These are phyloP conservation scores for Misopates orontium DNA, from an alignment of 257 asterid species.

Conservation along the genomic window DNA sequence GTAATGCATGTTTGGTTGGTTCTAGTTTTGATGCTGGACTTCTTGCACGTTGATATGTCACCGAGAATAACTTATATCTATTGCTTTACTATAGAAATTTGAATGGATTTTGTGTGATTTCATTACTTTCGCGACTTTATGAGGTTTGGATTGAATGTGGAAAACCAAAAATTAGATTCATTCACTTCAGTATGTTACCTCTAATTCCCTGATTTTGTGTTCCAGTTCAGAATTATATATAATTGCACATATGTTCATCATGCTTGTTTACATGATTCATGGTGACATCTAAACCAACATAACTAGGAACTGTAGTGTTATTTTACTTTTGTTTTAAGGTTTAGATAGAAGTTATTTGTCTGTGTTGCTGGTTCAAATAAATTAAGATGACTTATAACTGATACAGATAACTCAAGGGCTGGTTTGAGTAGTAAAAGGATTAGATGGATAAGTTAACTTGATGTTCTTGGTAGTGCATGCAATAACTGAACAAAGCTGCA, in stretches of 20 bases:
- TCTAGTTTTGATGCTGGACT: not conserved
- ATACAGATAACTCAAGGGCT: not conserved
- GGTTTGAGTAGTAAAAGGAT: not conserved
- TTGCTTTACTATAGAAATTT: not conserved
- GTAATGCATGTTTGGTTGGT: slow-evolving; percentile 5
- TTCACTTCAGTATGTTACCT: too few relatives aligned
- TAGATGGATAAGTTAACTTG: not conserved
- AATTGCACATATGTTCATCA: too few relatives aligned
- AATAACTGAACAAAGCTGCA: too few relatives aligned
- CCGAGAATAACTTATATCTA: not conserved
- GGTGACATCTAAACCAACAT: too few relatives aligned
- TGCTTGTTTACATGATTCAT: too few relatives aligned
- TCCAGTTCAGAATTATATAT: too few relatives aligned
- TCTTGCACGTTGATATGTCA: slow-evolving; percentile 2
- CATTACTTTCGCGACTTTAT: not conserved
- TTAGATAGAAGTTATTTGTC: not conserved
- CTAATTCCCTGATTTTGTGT: too few relatives aligned
- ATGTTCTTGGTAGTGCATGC: not conserved
- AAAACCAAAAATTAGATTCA: not conserved
- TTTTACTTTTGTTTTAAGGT: not conserved
- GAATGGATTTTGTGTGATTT: not conserved
- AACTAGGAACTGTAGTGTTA: too few relatives aligned
- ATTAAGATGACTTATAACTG: too few relatives aligned
- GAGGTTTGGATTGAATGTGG: not conserved
- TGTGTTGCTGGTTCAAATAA: not conserved